These are phyloP conservation scores for Euclidium syriacum DNA, from an alignment of 345 rosid species.

Conservation along the genomic window DNA sequence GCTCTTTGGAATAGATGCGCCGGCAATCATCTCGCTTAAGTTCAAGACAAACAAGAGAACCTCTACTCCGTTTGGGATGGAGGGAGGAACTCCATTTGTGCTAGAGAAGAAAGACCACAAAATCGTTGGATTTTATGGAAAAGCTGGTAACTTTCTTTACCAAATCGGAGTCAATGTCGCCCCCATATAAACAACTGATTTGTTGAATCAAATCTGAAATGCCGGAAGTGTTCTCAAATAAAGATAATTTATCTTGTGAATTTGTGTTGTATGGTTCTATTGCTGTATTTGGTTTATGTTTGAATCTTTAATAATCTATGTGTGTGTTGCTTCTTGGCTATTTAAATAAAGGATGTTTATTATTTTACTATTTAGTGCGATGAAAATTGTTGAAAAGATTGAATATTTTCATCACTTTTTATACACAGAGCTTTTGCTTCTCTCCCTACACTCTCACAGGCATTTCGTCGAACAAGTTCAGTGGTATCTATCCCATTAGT, in stretches of 20 bases:
- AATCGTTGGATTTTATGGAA: conserved; percentile 30
- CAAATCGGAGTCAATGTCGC: conserved; percentile 24
- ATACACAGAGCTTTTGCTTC: no score
- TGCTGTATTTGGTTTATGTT: conserved; percentile 4
- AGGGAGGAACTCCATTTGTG: conserved; percentile 16
- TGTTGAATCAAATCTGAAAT: background rate
- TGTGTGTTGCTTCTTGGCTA: background rate
- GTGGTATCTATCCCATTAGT: no score
- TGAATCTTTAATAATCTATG: background rate
- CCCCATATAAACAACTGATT: conserved; percentile 18
- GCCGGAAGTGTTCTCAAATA: background rate
- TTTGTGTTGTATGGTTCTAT: conserved; percentile 3
- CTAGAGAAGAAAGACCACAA: conserved; percentile 23
- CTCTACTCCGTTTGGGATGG: conserved; percentile 13
- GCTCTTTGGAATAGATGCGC: conserved; percentile 7
- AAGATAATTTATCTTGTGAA: background rate
- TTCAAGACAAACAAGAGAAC: conserved; percentile 24
- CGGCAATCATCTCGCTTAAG: conserved; percentile 7
- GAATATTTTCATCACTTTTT: no score
- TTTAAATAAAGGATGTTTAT: conserved; percentile 7
- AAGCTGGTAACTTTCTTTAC: conserved; percentile 22
- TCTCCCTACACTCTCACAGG: no score
- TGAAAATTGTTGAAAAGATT: no score
- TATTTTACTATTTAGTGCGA: no score
- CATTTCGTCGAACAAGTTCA: no score